Conservation (phyloP, 768 basidiomycete genomes). For the Pleurotus platypus region DNA sequence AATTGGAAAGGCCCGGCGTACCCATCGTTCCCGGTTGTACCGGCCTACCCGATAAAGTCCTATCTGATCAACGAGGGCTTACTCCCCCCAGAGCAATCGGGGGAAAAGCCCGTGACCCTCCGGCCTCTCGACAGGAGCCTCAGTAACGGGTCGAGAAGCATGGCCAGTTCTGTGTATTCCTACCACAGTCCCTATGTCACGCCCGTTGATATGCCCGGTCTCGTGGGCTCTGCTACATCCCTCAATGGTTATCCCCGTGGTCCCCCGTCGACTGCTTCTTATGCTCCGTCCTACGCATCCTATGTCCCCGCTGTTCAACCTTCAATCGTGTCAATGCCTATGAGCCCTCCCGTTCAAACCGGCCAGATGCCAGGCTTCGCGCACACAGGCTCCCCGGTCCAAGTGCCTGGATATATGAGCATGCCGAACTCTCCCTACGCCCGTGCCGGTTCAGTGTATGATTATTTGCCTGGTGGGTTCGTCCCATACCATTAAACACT, state of each 20-base stretch:
- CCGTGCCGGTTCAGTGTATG: neutral
- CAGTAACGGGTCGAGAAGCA: neutral
- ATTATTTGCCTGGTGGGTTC: conserved; percentile 4
- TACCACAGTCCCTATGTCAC: conserved; percentile 6
- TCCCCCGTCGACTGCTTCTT: neutral
- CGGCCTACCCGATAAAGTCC: conserved; percentile 3
- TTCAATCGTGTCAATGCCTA: neutral
- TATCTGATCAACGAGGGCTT: conserved; percentile 6
- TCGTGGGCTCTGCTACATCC: neutral
- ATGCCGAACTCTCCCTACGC: neutral
- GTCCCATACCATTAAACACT: conserved; percentile 2
- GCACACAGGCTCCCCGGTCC: neutral
- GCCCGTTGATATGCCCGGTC: neutral
- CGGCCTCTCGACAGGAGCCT: neutral
- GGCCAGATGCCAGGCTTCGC: neutral
- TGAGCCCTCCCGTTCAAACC: neutral
- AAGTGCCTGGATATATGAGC: conserved; percentile 4
- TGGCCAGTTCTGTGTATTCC: neutral
- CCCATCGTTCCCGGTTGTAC: neutral
- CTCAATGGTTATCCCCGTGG: neutral
- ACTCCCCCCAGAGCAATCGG: neutral
- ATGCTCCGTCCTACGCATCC: neutral
- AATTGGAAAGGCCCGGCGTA: conserved; percentile 1
- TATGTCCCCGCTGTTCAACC: neutral
- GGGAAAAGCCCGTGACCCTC: neutral